Conservation (phyloP, 1,139 yeast species). For the Candida pseudoviswanathii region DNA sequence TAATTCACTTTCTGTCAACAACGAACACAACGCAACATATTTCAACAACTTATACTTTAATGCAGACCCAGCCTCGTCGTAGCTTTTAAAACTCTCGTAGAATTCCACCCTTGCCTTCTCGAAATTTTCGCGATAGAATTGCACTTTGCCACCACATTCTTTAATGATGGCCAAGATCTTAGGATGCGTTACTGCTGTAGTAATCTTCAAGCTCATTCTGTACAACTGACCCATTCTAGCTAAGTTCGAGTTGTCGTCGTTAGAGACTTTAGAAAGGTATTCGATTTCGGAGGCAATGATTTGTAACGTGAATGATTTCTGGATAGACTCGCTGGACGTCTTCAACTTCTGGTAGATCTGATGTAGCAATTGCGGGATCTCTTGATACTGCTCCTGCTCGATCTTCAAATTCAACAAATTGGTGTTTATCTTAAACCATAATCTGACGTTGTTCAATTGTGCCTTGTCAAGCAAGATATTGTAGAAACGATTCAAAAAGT, state of each 20-base stretch:
- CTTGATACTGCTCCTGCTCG: constrained; percentile 35
- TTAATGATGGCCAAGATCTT: constrained; percentile 67
- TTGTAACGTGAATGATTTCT: constrained; percentile 55
- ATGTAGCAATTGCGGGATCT: constrained; percentile 43
- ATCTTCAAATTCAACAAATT: constrained; percentile 52
- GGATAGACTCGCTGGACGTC: constrained; percentile 43
- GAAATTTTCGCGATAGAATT: constrained; percentile 62
- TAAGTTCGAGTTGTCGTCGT: constrained; percentile 27
- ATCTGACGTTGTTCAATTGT: constrained; percentile 44
- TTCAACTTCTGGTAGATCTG: constrained; percentile 43
- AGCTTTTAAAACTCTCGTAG: constrained; percentile 73
- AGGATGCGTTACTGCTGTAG: constrained; percentile 76
- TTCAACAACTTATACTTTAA: constrained; percentile 58
- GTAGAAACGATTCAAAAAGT: constrained; percentile 29
- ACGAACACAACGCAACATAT: constrained; percentile 63
- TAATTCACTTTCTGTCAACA: constrained; percentile 64
- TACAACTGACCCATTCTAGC: constrained; percentile 50
- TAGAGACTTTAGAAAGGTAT: constrained; percentile 34
- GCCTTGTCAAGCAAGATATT: constrained; percentile 27
- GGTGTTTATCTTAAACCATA: constrained; percentile 58
- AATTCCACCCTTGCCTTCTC: constrained; percentile 64
- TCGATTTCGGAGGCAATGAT: constrained; percentile 68
- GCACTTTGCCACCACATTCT: constrained; percentile 75
- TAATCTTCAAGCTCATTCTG: constrained; percentile 47
- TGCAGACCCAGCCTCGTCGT: constrained; percentile 76